phyloP scores from a whole-genome alignment of 2,329 filamentous ascomycete species.

The Epichloe gansuensis region DNA sequence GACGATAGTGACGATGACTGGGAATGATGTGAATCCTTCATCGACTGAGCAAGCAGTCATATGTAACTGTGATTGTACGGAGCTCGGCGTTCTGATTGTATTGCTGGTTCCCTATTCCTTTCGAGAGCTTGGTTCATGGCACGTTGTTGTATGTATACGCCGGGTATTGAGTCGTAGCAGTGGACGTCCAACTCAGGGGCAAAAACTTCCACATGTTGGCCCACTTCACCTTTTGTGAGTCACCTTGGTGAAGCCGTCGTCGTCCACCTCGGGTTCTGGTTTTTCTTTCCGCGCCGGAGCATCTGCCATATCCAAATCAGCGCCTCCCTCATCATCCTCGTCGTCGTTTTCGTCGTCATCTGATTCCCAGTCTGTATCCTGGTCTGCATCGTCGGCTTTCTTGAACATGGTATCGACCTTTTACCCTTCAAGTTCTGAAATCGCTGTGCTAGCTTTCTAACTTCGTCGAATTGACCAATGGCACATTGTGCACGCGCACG shows the following conservation, averaged over 20 bases:
- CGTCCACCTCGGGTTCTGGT: constrained; percentile 59
- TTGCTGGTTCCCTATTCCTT: constrained; percentile 9
- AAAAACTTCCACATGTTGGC: constrained; percentile 3
- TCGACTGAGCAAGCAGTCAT: neutral
- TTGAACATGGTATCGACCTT: constrained; percentile 42
- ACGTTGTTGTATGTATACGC: constrained; percentile 9
- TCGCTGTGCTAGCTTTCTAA: constrained; percentile 49
- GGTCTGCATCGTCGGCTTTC: constrained; percentile 41
- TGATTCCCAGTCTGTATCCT: constrained; percentile 50
- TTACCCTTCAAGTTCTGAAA: constrained; percentile 51
- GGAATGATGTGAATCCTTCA: constrained; percentile 6
- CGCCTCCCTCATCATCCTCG: constrained; percentile 42
- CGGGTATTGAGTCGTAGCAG: constrained; percentile 14
- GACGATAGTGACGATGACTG: constrained; percentile 25
- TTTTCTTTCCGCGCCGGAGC: constrained; percentile 54
- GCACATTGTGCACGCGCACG: constrained; percentile 51
- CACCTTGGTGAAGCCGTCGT: constrained; percentile 72
- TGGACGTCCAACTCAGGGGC: neutral
- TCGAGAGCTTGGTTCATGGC: neutral
- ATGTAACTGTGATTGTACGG: neutral
- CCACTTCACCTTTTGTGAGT: constrained; percentile 46
- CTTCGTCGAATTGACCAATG: constrained; percentile 52
- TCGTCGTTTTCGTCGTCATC: constrained; percentile 51
- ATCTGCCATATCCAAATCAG: constrained; percentile 57
- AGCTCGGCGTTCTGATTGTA: constrained; percentile 21